phyloP scores from a whole-genome alignment of 202 grass and related monocot species.

The Carex arenaria region DNA sequence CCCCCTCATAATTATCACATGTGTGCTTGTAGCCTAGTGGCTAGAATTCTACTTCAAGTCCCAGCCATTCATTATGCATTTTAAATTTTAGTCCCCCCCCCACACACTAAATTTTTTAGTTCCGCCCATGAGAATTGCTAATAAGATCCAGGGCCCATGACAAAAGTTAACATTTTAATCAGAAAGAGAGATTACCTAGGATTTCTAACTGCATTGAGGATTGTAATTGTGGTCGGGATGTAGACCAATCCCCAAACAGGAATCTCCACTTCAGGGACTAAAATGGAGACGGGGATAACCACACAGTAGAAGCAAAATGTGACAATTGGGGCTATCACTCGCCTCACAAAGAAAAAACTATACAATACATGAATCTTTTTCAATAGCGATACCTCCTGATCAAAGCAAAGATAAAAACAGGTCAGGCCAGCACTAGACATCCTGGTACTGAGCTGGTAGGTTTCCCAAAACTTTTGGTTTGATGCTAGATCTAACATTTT shows the following conservation, averaged over 20 bases:
- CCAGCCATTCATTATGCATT: no score
- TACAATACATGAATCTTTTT: slow-evolving; percentile 68
- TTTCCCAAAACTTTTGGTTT: not conserved
- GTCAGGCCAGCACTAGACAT: not conserved
- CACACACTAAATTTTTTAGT: no score
- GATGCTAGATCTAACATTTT: not conserved
- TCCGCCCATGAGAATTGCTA: not conserved
- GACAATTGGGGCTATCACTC: slow-evolving; percentile 51
- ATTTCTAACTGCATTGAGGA: slow-evolving; percentile 76
- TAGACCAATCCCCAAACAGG: slow-evolving; percentile 64
- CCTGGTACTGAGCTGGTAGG: not conserved
- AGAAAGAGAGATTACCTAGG: slow-evolving; percentile 39
- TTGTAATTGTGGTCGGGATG: slow-evolving; percentile 72
- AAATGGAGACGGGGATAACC: slow-evolving; percentile 51
- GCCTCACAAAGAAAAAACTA: slow-evolving; percentile 73
- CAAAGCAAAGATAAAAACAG: not conserved
- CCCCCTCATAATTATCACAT: no score
- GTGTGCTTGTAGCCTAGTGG: no score
- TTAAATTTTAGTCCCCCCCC: no score
- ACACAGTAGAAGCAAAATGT: slow-evolving; percentile 73
- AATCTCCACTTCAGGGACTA: slow-evolving; percentile 65
- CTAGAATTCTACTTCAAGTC: no score
- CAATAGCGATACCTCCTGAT: slow-evolving; percentile 65
- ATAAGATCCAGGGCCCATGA: not conserved
- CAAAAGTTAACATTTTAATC: not conserved